Base-by-base conservation (phyloP, 2,329 filamentous ascomycete genomes). In the Epichloe scottii region DNA sequence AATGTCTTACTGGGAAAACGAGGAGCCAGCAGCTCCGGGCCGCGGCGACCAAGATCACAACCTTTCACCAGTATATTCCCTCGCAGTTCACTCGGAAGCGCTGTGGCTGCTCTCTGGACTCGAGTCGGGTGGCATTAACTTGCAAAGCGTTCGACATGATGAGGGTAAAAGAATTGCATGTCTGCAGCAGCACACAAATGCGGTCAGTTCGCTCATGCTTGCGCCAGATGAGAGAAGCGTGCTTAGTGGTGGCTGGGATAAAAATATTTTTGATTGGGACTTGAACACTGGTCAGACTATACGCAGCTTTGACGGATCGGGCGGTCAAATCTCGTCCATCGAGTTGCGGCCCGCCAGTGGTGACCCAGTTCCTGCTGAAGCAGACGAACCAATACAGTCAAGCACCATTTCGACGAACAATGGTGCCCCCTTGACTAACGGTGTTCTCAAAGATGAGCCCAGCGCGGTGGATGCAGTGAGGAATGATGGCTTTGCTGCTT, bases 1-100 rank as follows among this genome's bases (percentile, higher is more conserved):
- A 47, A 84, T 96, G 78, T 95, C 87, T 48, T 98, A 98, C 66
- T 98, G 93, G 93, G 93, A 96, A 66, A 98, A 97, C 61, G 90
- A 96, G 65, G 91, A 98, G 63, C 79, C 81, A 2, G 57, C 69
- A 3, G 63, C 62, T 1, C 65, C 68, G 0, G 66, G 68, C 4
- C 66, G 70, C 37, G 66, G 72, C 14, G 71, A 73, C 12, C 71
- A 85, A 46, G 84, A 87, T 3, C 70, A 79, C 23, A 69, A 78
- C 5, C 68, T 91, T n/a, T 95, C 89, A 10, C 89, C 93, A 0
- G 91, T 98, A 0, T 98, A 98, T 66, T 95, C 90, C 6, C 73
- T 98, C 26, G 93, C 93, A 1, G 85, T 94, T 5, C 89, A 98
- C 55, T 89, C 88, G 43, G 81, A 93, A 60, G 89, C 87, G 0